Evolutionary conservation across 2,329 filamentous ascomycete species (phyloP).

Genomic region (Metarhizium album): DNA sequence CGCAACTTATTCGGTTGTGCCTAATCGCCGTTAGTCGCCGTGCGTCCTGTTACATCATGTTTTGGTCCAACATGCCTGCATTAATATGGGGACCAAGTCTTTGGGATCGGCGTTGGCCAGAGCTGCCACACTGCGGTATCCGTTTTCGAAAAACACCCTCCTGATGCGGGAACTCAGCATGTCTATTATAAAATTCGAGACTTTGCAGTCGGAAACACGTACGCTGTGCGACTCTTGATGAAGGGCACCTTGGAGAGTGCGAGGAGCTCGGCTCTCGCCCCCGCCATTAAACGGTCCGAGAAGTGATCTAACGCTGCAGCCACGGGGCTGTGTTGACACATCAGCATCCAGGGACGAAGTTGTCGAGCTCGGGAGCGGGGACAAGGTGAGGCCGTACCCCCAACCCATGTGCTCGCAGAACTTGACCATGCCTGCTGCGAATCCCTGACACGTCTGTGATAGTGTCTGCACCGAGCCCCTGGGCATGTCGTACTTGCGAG

Average conservation of each 20-base stretch:
- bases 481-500: constrained; percentile 58
- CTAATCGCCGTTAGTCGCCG: constrained; percentile 22
- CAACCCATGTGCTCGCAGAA: constrained; percentile 71
- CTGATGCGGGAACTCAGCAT: constrained; percentile 11
- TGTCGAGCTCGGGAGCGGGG: not conserved
- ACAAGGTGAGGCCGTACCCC: constrained; percentile 34
- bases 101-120: constrained; percentile 58
- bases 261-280: constrained; percentile 59
- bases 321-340: constrained; percentile 41
- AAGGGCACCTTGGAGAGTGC: constrained; percentile 62
- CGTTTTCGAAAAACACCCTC: constrained; percentile 64
- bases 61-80: constrained; percentile 41
- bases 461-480: constrained; percentile 62
- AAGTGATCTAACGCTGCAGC: constrained; percentile 65
- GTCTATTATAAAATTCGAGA: not conserved
- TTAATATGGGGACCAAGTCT: constrained; percentile 59
- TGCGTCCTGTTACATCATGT: not conserved
- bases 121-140: constrained; percentile 55
- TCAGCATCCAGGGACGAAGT: too few relatives aligned
- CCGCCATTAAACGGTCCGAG: constrained; percentile 61
- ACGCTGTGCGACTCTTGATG: constrained; percentile 66
- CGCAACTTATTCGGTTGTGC: constrained; percentile 57
- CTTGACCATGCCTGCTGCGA: constrained; percentile 68
- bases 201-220: constrained; percentile 14
- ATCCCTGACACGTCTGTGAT: constrained; percentile 65